A percentile compares a stretch with the other conserved stretches of the same genome.
These are phyloP conservation scores for Metschnikowia shivogae DNA, from an alignment of 805 yeast genomes.

Conservation along the genomic window DNA sequence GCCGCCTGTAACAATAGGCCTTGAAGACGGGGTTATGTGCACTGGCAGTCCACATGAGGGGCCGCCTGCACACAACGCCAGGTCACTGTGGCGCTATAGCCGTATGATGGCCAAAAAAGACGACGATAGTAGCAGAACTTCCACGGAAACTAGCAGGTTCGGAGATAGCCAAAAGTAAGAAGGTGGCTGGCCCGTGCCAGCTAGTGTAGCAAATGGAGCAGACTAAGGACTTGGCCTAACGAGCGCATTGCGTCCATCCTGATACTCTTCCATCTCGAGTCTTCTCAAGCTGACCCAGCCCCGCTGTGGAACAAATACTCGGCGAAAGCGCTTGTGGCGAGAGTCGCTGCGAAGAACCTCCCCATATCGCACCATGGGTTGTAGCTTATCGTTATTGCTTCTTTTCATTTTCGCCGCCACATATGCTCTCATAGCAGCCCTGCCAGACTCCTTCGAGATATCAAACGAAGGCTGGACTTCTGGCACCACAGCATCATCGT, in stretches of 20 bases:
- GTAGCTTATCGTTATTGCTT: background rate
- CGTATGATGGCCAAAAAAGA: no score
- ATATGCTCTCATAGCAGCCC: conserved; percentile 12
- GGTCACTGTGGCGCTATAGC: no score
- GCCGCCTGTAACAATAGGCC: no score
- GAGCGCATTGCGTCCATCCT: conserved; percentile 2
- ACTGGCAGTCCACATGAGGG: no score
- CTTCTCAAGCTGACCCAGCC: conserved; percentile 11
- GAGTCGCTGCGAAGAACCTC: conserved; percentile 1
- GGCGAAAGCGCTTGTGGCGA: conserved; percentile 2
- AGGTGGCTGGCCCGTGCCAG: background rate
- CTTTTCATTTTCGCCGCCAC: conserved; percentile 7
- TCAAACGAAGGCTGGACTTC: conserved; percentile 10
- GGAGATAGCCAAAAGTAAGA: no score
- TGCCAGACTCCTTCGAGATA: conserved; percentile 11
- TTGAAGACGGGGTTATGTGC: no score
- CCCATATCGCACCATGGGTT: background rate
- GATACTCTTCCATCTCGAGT: conserved; percentile 2
- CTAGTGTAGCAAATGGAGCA: background rate
- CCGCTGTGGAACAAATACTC: conserved; percentile 10
- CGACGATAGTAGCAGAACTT: no score
- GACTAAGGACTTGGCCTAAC: conserved; percentile 1
- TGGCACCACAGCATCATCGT: background rate
- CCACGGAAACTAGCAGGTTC: no score
- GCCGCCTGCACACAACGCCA: no score